Conservation (phyloP, 2,329 filamentous ascomycete species). For the Phyllosticta citriasiana region DNA sequence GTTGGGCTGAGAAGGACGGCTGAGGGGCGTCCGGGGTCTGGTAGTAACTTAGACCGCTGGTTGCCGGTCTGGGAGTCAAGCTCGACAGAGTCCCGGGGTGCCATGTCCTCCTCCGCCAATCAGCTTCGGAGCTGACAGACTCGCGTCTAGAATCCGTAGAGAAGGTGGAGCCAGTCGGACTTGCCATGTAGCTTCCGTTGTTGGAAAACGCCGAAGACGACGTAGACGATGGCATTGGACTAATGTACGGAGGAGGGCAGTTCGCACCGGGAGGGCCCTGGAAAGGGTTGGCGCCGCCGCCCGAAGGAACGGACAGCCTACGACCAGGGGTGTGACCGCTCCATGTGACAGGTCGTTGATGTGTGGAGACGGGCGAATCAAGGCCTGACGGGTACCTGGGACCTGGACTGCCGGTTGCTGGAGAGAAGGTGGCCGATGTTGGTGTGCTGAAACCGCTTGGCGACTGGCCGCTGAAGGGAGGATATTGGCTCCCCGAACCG, state of each 20-base stretch:
- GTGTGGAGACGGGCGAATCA: conserved; percentile 61
- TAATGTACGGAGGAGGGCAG: conserved; percentile 49
- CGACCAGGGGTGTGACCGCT: conserved; percentile 58
- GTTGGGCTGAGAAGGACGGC: conserved; percentile 37
- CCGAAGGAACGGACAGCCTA: conserved; percentile 73
- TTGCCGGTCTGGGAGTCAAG: conserved; percentile 51
- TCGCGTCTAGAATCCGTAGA: conserved; percentile 53
- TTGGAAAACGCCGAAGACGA: conserved; percentile 41
- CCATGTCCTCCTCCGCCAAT: conserved; percentile 80
- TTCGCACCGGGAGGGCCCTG: conserved; percentile 51
- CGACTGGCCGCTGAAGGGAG: conserved; percentile 56
- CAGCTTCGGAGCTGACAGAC: conserved; percentile 59
- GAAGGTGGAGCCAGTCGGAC: conserved; percentile 56
- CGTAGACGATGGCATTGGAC: conserved; percentile 45
- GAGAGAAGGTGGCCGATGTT: conserved; percentile 73
- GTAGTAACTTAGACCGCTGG: conserved; percentile 66
- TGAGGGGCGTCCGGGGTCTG: conserved; percentile 57
- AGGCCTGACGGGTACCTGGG: conserved; percentile 54
- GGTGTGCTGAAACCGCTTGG: conserved; percentile 72
- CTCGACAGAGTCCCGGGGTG: conserved; percentile 65
- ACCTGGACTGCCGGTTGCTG: conserved; percentile 60
- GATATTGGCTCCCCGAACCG: conserved; percentile 51
- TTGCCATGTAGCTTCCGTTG: conserved; percentile 52
- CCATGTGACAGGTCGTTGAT: conserved; percentile 62
- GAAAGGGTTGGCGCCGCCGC: conserved; percentile 54